Evolutionary conservation across 495 filamentous ascomycete genomes (phyloP).

Genomic region (Podospora pseudoanserina): DNA sequence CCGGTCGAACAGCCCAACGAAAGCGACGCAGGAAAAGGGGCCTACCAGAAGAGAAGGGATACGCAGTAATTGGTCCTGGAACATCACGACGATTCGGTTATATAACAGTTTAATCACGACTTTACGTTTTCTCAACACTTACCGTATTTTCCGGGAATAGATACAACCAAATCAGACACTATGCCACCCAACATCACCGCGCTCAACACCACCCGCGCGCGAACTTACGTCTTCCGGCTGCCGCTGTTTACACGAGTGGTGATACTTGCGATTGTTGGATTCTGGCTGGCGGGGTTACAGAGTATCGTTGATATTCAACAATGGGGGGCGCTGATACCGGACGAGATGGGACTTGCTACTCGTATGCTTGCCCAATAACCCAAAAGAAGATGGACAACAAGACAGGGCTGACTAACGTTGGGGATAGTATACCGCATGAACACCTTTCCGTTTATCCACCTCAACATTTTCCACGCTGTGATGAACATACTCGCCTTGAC

Average conservation of each 20-base stretch:
- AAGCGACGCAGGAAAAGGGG: neutral
- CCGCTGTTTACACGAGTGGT: constrained; percentile 82
- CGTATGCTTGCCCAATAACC: constrained; percentile 54
- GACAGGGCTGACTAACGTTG: constrained; percentile 13
- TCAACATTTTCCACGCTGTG: constrained; percentile 70
- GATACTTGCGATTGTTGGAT: constrained; percentile 60
- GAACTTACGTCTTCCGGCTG: constrained; percentile 74
- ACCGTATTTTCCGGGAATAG: neutral
- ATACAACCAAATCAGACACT: neutral
- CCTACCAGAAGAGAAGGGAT: neutral
- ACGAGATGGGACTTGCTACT: constrained; percentile 65
- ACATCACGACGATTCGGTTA: neutral
- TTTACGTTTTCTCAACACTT: neutral
- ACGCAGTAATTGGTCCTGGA: neutral
- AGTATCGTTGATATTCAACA: constrained; percentile 62
- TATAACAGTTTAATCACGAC: neutral
- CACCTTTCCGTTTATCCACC: constrained; percentile 86
- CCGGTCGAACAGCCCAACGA: neutral
- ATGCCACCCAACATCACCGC: constrained; percentile 22
- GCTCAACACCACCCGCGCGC: constrained; percentile 42
- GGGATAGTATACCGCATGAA: constrained; percentile 82
- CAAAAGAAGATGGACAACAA: neutral
- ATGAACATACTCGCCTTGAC: constrained; percentile 76
- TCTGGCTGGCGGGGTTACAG: constrained; percentile 65
- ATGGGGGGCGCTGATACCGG: constrained; percentile 77